Conservation (phyloP, 2,329 filamentous ascomycete species). For the Chaetothyriales sp. region DNA sequence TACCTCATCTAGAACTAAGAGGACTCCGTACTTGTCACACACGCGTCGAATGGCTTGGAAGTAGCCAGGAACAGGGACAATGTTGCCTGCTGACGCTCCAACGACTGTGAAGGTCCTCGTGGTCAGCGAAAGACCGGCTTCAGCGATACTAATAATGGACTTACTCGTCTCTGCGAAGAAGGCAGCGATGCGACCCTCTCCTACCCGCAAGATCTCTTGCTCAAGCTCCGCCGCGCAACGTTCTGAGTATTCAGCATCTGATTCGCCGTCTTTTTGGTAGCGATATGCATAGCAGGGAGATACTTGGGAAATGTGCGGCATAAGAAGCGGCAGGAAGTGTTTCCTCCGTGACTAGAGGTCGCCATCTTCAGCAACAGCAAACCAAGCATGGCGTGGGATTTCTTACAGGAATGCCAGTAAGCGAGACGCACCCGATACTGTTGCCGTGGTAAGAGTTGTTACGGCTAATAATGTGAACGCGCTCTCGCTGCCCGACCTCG, state of each 20-base stretch:
- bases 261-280: conserved; percentile 38
- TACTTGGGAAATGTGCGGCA: conserved; percentile 45
- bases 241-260: conserved; percentile 44
- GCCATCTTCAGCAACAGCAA: conserved; percentile 48
- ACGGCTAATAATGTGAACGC: conserved; percentile 51
- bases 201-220: no score
- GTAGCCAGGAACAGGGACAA: conserved; percentile 54
- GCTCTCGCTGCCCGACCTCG: conserved; percentile 40
- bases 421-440: no score
- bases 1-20: conserved; percentile 2
- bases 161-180: no score
- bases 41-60: conserved; percentile 41
- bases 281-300: conserved; percentile 59
- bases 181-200: no score
- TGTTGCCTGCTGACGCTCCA: no score
- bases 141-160: no score
- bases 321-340: conserved; percentile 48
- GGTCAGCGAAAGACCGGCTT: no score
- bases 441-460: conserved; percentile 57
- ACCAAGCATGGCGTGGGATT: no score
- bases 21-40: conserved; percentile 1
- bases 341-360: conserved; percentile 48
- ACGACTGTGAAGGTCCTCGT: conserved; percentile 34
- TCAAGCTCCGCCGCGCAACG: conserved; percentile 49
- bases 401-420: no score